A percentile compares a stretch with the other conserved stretches of the same genome.
Conservation (phyloP, 2,329 filamentous ascomycete species). For the Ceratocystis papillata region DNA sequence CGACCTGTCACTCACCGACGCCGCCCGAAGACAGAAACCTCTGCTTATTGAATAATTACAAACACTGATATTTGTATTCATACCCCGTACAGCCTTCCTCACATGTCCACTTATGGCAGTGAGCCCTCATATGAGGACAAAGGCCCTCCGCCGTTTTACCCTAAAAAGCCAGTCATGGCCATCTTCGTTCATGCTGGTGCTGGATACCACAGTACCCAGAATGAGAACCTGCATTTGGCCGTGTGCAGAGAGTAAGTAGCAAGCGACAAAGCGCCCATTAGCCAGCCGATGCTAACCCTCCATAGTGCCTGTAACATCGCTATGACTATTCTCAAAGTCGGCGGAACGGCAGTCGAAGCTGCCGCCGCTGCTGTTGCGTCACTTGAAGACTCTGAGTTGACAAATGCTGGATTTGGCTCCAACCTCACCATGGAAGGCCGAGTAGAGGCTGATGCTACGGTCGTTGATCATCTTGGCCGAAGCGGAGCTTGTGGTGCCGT, state of each 20-base stretch:
- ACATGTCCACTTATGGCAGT: conserved; percentile 14
- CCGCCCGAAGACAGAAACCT: conserved; percentile 1
- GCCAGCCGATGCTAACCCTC: neutral
- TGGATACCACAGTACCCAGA: conserved; percentile 80
- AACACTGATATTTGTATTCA: conserved; percentile 11
- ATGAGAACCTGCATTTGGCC: conserved; percentile 72
- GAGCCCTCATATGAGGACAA: conserved; percentile 2
- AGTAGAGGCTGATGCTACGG: conserved; percentile 88
- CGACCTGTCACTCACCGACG: neutral
- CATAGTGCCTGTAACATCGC: conserved; percentile 21
- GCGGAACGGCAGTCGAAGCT: conserved; percentile 73
- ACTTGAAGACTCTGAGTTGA: conserved; percentile 89
- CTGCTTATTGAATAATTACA: conserved; percentile 7
- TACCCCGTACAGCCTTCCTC: neutral
- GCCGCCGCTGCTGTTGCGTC: conserved; percentile 80
- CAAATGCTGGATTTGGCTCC: conserved; percentile 91
- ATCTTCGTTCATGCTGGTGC: conserved; percentile 95
- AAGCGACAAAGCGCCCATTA: conserved; percentile 31
- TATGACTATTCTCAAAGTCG: conserved; percentile 52
- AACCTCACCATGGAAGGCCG: conserved; percentile 83
- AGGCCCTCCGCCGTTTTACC: neutral
- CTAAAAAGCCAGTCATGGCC: conserved; percentile 43
- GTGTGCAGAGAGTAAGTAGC: conserved; percentile 72
- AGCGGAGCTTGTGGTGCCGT: conserved; percentile 91
- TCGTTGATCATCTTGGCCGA: conserved; percentile 81